Conservation (phyloP, 2,329 filamentous ascomycete species). For the Pseudogymnoascus sp. region DNA sequence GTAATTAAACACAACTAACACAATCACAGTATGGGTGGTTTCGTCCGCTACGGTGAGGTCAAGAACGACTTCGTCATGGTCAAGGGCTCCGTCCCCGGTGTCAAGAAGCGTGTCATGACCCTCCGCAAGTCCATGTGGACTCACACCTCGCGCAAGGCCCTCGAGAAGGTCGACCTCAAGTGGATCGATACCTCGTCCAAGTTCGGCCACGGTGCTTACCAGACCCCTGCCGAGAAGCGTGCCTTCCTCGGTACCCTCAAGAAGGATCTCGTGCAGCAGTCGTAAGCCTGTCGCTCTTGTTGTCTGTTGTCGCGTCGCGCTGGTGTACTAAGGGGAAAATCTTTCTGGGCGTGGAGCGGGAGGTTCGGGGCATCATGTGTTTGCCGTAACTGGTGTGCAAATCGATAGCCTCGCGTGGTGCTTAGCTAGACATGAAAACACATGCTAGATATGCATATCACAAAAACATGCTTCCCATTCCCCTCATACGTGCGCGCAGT, state of each 20-base stretch:
- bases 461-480: conserved; percentile 8
- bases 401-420: conserved; percentile 10
- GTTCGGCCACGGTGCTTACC: conserved; percentile 99
- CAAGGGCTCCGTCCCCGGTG: conserved; percentile 95
- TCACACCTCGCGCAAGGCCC: conserved; percentile 88
- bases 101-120: conserved; percentile 99
- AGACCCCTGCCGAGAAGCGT: conserved; percentile 97
- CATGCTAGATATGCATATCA: conserved; percentile 9
- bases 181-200: conserved; percentile 99
- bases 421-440: conserved; percentile 11
- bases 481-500: not conserved
- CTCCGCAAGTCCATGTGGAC: conserved; percentile 98
- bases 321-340: conserved; percentile 8
- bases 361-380: conserved; percentile 17
- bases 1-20: conserved; percentile 26
- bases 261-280: conserved; percentile 70
- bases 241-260: conserved; percentile 97
- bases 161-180: conserved; percentile 99
- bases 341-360: conserved; percentile 21
- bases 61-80: conserved; percentile 98
- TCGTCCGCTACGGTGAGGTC: conserved; percentile 98
- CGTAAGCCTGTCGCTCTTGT: conserved; percentile 35
- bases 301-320: conserved; percentile 19
- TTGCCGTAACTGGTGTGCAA: conserved; percentile 23
- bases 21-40: conserved; percentile 76